Conservation (phyloP, 768 basidiomycete genomes). For the Suillus ampliporus region DNA sequence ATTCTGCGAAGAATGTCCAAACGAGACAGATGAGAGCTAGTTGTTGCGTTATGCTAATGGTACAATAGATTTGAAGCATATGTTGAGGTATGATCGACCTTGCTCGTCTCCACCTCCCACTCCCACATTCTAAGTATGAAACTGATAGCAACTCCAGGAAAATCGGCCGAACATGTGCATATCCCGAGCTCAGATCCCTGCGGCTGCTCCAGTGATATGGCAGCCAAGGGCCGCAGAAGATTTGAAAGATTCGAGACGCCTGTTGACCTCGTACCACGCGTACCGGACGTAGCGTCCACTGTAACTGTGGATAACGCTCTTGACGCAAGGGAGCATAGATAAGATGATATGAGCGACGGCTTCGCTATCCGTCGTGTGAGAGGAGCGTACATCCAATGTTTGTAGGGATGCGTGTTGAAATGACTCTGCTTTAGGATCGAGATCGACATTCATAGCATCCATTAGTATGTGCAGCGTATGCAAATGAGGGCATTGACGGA, state of each 20-base stretch:
- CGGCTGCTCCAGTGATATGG: background rate
- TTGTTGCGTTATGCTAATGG: background rate
- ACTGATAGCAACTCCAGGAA: background rate
- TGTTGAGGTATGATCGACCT: background rate
- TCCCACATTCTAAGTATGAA: slow-evolving; percentile 2
- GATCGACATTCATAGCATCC: background rate
- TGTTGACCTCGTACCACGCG: slow-evolving; percentile 1
- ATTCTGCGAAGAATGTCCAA: background rate
- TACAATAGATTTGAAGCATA: background rate
- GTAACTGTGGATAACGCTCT: background rate
- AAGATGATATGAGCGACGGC: background rate
- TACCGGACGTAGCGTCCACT: background rate
- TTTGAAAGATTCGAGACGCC: slow-evolving; percentile 2
- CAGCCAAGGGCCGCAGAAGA: background rate
- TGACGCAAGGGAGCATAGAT: background rate
- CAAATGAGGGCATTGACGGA: background rate
- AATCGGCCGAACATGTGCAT: background rate
- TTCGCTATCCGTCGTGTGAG: background rate
- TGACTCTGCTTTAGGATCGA: background rate
- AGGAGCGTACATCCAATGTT: slow-evolving; percentile 3
- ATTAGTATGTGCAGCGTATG: background rate
- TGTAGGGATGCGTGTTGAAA: slow-evolving; percentile 1
- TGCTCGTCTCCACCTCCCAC: background rate
- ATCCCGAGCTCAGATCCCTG: background rate
- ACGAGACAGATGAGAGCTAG: background rate